These are phyloP conservation scores for Pezicula neosporulosa DNA, from an alignment of 2,329 filamentous ascomycete species.

Conservation along the genomic window DNA sequence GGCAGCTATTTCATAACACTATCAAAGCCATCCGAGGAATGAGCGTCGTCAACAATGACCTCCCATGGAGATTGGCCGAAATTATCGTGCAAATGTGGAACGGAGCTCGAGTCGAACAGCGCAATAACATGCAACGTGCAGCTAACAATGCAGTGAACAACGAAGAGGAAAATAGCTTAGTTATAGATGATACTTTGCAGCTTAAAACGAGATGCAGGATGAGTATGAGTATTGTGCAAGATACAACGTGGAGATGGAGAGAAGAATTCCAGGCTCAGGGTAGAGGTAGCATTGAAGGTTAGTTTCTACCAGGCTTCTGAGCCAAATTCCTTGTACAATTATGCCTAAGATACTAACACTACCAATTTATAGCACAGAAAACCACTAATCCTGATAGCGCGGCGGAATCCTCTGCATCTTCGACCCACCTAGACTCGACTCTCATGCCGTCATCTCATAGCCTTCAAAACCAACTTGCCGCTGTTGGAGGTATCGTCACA, in stretches of 20 bases:
- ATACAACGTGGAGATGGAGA: conserved; percentile 83
- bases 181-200: conserved; percentile 67
- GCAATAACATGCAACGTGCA: conserved; percentile 38
- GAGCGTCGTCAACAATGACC: conserved; percentile 73
- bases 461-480: conserved; percentile 21
- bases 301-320: conserved; percentile 30
- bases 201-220: conserved; percentile 80
- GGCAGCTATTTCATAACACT: conserved; percentile 66
- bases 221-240: conserved; percentile 82
- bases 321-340: conserved; percentile 4
- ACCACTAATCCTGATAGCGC: conserved; percentile 81
- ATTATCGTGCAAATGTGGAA: conserved; percentile 89
- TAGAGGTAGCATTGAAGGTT: conserved; percentile 68
- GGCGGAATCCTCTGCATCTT: conserved; percentile 68
- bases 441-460: conserved; percentile 39
- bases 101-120: conserved; percentile 36
- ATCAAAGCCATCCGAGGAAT: conserved; percentile 68
- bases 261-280: conserved; percentile 73
- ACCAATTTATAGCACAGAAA: conserved; percentile 54
- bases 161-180: conserved; percentile 27
- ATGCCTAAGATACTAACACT: conserved; percentile 21
- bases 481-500: conserved; percentile 15
- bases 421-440: conserved; percentile 61
- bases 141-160: conserved; percentile 32
- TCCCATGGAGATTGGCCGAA: conserved; percentile 76